Base-by-base conservation (phyloP, 371 early-diverging fungal genomes). In the Gilbertella persicaria region DNA sequence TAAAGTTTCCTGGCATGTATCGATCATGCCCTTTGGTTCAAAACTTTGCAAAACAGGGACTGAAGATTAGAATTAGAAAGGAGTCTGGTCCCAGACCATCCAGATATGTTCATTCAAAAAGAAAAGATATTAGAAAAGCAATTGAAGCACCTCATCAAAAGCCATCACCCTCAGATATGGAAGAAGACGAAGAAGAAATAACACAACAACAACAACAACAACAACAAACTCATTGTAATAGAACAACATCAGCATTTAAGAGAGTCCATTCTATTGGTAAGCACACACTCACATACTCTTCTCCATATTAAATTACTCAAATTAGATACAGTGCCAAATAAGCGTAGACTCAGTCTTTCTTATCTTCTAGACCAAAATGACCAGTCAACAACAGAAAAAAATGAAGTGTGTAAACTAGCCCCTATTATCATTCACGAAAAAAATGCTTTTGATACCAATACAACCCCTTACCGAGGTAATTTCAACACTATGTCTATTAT, bases 41-140 rank as follows among this genome's bases (percentile, higher is more conserved):
- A 29, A 61, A 65, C 5, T 84, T 90, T 68, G 85, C 84, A 0
- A 73, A 71, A 39, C 91, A 90, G 55, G 88, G 88, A 0, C 59
- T 89, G 16, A 83, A 80, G 50, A 88, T 90, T 21, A 69, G 88
- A 14, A 84, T 89, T 35, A 71, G 88, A 36, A 89, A 85, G 55
- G 88, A 67, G 38, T 62, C 72, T 20, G 56, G 54, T 10, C 56
- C 61, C 44, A 52, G 62, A 23, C 50, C 55, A 20, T 33, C 51
- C 8, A 35, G 59, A 53, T 52, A 55, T 19, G 42, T 40, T 29
- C 51, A 50, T 19, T 36, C 25, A 26, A 46, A 45, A 39, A 45
- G 39, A 45, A 58, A 50, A 45, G 30, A 37, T 47, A 48, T 52
- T 47, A 61, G 50, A 45, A 58, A 33, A n/a, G 29, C 44, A 14